Evolutionary conservation across 495 filamentous ascomycete genomes (phyloP), one percentile per base, ranked within the genome.

Genomic region (Penicillium tannophilum): DNA sequence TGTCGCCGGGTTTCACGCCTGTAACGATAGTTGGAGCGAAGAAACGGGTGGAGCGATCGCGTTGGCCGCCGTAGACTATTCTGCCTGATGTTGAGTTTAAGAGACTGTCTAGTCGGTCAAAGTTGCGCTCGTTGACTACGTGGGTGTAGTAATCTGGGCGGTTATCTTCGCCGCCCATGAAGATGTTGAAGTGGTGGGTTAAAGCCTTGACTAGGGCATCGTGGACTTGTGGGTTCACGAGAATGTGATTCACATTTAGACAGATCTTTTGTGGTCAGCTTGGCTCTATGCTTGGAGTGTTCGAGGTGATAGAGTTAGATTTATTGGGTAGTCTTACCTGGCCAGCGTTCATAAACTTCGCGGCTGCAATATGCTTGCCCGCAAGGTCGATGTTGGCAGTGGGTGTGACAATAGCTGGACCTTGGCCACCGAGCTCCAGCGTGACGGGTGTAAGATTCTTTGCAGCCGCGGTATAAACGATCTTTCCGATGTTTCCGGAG

Each of bases 401-500:
- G 58, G 87, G 87, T 7, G 88, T 90, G 56, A 97, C 78, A 58
- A 96, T 90, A 20, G 90, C 90, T 17, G 93, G 93, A 61, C 93
- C 94, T 57, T 81, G 79, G 24, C 93, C 93, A 58, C 93, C 93
- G 46, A 97, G 81, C 71, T 97, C 93, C 43, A 96, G 82, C 16
- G 81, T 79, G 11, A 92, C 87, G 0, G 93, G 92, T 0, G 93
- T 97, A 16, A 97, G 80, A 35, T 90, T 88, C 76, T 96, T 91
- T 20, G 93, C 92, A 3, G 93, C 93, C 63, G 93, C 93, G 64
- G 88, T 86, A 24, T 90, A 83, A 51, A 97, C 85, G 68, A 96
- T 90, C 52, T 79, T 88, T 50, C 87, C 93, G 28, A 96, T 87
- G n/a, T 64, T 72, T 0, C 76, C 70, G 48, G 80, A 84, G 35